Base-by-base conservation (phyloP, 1,284 basidiomycete species). In the Trametes versicolor region DNA sequence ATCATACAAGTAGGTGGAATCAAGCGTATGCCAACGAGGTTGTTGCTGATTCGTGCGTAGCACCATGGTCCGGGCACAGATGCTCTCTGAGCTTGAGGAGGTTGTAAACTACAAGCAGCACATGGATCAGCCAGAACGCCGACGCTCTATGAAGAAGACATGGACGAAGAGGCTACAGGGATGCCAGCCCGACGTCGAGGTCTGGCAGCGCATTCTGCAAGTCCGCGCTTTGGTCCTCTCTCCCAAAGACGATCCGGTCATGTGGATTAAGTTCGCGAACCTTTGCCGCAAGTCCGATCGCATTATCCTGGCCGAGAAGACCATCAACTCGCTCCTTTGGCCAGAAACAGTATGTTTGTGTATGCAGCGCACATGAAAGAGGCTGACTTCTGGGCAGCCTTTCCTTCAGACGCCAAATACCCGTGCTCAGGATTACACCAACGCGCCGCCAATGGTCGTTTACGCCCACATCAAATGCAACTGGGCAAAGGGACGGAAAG, bases 171-270 rank as follows among this genome's bases (percentile, higher is more conserved):
- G 96, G 65, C 79, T 99, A 47, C 93, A 96, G 81, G 98, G 97
- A 2, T 99, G 97, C 78, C 97, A 99, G 76, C 94, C 96, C 19
- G 98, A 99, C 71, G 98, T 99, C 21, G 98, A 99, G 78, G 96
- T 98, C 4, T 99, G 98, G 98, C 98, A 99, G 79, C 90, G 97
- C 23, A 96, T 99, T 54, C 82, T 99, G n/a, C 97, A 99, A 81
- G 96, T 99, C 45, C 90, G 98, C 64, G 96, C 96, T 0, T 86
- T 99, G 56, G 97, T 99, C 25, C 83, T 99, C 36, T 94, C 90
- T 50, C 98, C 98, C 0, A 94, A 94, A 70, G 96, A 98, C 73
- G 97, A 99, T 74, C 96, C 95, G 57, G 89, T 94, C 60, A 99
- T 98, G 87, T 99, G 97, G 97, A 99, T 96, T 79, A 92, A 94